Evolutionary conservation across 805 yeast species (phyloP), one percentile per base, ranked within the genome.

Genomic region (Hanseniaspora lachancei): DNA sequence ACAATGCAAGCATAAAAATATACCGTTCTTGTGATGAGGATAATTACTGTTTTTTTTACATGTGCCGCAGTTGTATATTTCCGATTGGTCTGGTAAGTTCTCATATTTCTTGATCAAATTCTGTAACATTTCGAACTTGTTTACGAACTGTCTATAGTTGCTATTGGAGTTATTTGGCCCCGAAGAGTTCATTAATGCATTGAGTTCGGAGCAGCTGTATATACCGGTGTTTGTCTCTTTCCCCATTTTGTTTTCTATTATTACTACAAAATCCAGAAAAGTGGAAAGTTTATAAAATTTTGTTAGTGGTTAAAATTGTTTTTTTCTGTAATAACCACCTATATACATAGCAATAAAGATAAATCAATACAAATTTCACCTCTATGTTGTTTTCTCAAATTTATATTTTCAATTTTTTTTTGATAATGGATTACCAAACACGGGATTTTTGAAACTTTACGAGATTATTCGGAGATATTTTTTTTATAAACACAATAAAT

Each of bases 1-100:
- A 64, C 95, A 86, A 63, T 84, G 89, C 41, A 86, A 66, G 66
- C 95, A 86, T 74, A 84, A 77, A 62, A 75, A 81, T 9, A 53
- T 18, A 4, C 56, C 56, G 20, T 53, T 53, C 8, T 42, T 46
- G 21, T 46, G 50, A 38, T 53, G 36, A 13, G 56, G 43, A 27
- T 53, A 53, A 12, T 46, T 36, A 12, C 38, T 43, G n/a, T 48
- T 46, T 12, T 53, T 41, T 23, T 53, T 40, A 32, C 56, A 53
- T 9, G 56, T 53, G 3, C 50, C 48, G 23, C 56, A 53, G 24
- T 38, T 46, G 27, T 38, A 53, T 8, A 53, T 16, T 32, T 53
- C 56, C 9, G 36, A 18, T 21, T 53, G 49, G 5, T 39, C 36
- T 18, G 50, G 56, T 15, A 53, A 18, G 21, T 44, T 46, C 15